A percentile compares a stretch with the other conserved stretches of the same genome.
Evolutionary conservation across 306 rosid genomes (phyloP).

Genomic region (Trifolium subterraneum): DNA sequence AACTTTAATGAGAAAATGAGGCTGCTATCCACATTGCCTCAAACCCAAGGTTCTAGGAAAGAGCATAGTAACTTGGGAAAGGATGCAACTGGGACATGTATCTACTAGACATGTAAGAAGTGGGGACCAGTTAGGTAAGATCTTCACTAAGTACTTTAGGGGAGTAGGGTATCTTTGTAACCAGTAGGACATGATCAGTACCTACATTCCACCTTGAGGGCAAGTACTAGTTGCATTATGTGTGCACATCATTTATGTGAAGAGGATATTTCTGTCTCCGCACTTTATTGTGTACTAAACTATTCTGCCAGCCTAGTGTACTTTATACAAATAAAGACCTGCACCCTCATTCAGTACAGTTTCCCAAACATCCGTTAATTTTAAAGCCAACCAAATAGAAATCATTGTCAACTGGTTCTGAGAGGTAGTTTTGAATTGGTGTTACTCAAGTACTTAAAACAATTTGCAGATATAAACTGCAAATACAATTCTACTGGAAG

Average conservation of each 20-base stretch:
- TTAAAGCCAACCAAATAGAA: neutral
- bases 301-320: neutral
- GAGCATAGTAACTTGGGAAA: too few species aligned
- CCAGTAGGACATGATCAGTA: too few species aligned
- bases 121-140: neutral
- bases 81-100: neutral
- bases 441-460: neutral
- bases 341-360: neutral
- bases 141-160: too few species aligned
- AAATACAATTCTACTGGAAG: neutral
- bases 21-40: neutral
- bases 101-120: neutral
- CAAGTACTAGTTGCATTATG: neutral
- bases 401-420: neutral
- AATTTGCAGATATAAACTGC: neutral
- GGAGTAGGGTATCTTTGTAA: too few species aligned
- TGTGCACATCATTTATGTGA: neutral
- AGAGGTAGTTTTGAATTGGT: neutral
- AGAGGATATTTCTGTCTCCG: neutral
- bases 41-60: neutral
- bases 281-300: neutral
- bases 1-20: neutral
- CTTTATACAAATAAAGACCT: neutral
- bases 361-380: neutral
- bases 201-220: neutral